A percentile compares a stretch with the other conserved stretches of the same genome.
phyloP scores from a whole-genome alignment of 192 early-diverging fungal species.

The Phycomyces blakesleeanus region DNA sequence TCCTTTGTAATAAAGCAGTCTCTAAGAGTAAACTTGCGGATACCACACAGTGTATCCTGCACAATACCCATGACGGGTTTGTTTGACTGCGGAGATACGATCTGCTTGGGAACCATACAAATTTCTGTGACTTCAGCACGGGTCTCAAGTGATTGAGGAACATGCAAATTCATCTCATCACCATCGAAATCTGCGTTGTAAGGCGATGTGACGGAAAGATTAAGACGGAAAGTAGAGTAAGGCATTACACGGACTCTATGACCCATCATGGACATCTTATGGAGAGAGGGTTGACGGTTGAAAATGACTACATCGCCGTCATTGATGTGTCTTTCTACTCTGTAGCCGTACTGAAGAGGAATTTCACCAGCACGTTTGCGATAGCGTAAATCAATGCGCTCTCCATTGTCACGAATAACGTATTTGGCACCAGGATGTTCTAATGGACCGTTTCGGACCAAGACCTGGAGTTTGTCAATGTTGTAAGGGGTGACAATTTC shows the following conservation, averaged over 20 bases:
- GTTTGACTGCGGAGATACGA: constrained; percentile 96
- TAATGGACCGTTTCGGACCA: constrained; percentile 86
- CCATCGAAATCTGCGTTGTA: constrained; percentile 99
- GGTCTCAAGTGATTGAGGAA: constrained; percentile 95
- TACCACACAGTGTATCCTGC: constrained; percentile 95
- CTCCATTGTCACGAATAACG: constrained; percentile 91
- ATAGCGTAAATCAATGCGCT: constrained; percentile 88
- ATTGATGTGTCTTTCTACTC: constrained; percentile 92
- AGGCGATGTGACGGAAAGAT: constrained; percentile 94
- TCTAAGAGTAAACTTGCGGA: constrained; percentile 92
- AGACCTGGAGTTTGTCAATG: constrained; percentile 81
- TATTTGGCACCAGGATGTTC: constrained; percentile 97
- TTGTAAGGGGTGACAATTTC: constrained; percentile 97
- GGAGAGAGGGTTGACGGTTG: constrained; percentile 97
- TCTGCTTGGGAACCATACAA: constrained; percentile 97
- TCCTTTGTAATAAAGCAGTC: constrained; percentile 86
- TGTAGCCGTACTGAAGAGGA: constrained; percentile 85
- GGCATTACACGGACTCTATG: constrained; percentile 97
- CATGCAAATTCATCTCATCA: constrained; percentile 99
- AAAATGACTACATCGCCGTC: constrained; percentile 97
- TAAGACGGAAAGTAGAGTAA: constrained; percentile 97
- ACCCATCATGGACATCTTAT: constrained; percentile 99
- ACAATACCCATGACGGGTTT: constrained; percentile 99
- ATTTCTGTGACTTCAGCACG: constrained; percentile 93
- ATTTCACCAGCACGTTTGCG: constrained; percentile 79